phyloP scores from a whole-genome alignment of 805 yeast genomes.

The Yamadazyma scolyti region DNA sequence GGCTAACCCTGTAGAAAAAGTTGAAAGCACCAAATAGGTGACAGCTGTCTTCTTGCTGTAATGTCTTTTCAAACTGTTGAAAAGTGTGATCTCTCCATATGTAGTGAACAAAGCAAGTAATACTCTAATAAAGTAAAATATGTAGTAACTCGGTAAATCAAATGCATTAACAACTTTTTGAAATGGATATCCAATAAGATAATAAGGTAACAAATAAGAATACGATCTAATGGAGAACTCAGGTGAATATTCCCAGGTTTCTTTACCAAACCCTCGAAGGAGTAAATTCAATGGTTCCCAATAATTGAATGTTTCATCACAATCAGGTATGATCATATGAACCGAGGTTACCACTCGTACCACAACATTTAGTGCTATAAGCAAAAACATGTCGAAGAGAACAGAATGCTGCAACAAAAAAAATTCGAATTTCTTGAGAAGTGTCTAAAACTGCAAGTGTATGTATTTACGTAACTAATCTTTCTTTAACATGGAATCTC shows the following conservation, averaged over 20 bases:
- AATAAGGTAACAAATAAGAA: slow-evolving; percentile 61
- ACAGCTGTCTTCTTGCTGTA: slow-evolving; percentile 42
- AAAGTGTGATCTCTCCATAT: slow-evolving; percentile 53
- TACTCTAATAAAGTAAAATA: slow-evolving; percentile 54
- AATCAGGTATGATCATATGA: slow-evolving; percentile 75
- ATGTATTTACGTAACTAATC: slow-evolving; percentile 9
- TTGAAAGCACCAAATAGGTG: slow-evolving; percentile 61
- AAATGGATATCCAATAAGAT: slow-evolving; percentile 21
- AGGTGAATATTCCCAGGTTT: slow-evolving; percentile 97
- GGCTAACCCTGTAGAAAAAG: slow-evolving; percentile 75
- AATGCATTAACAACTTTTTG: slow-evolving; percentile 8
- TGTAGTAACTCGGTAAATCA: slow-evolving; percentile 19
- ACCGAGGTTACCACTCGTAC: slow-evolving; percentile 38
- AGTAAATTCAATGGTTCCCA: slow-evolving; percentile 90
- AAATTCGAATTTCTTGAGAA: too few relatives aligned
- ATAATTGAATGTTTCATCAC: slow-evolving; percentile 90
- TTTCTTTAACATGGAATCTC: slow-evolving; percentile 85
- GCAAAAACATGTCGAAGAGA: too few relatives aligned
- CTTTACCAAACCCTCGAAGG: slow-evolving; percentile 80
- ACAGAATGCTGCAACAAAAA: too few relatives aligned
- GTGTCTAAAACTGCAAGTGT: too few relatives aligned
- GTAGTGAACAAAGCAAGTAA: slow-evolving; percentile 35
- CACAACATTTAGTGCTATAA: slow-evolving; percentile 7
- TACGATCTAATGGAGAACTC: slow-evolving; percentile 84
- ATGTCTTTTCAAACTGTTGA: slow-evolving; percentile 31